Conservation (phyloP, 805 yeast species). For the Suhomyces faveliae region DNA sequence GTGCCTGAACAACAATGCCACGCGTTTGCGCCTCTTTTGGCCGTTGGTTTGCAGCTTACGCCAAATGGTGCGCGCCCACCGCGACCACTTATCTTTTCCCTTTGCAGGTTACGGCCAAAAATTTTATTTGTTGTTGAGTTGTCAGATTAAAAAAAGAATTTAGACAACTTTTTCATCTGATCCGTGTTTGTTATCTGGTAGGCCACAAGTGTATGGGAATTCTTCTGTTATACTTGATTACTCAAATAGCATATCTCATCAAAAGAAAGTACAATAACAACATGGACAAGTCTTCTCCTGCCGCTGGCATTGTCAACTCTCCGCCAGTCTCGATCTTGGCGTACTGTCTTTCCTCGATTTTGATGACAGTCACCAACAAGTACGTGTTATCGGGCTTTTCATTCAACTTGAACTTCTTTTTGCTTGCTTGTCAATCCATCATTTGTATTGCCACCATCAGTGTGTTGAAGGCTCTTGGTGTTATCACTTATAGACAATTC, state of each 20-base stretch:
- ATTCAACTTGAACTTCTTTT: constrained; percentile 80
- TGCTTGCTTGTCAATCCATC: constrained; percentile 82
- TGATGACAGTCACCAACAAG: constrained; percentile 97
- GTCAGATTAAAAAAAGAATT: background rate
- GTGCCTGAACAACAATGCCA: background rate
- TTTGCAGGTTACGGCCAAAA: background rate
- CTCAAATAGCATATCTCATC: constrained; percentile 33
- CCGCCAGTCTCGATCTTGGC: constrained; percentile 70
- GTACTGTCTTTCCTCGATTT: constrained; percentile 90
- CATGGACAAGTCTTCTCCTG: constrained; percentile 35
- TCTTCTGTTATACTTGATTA: constrained; percentile 37
- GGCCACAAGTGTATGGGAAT: constrained; percentile 34
- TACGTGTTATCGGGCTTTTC: constrained; percentile 77
- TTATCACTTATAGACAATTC: constrained; percentile 83
- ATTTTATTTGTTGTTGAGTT: constrained; percentile 1
- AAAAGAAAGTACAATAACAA: constrained; percentile 20
- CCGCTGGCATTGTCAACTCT: constrained; percentile 43
- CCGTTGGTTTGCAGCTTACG: background rate
- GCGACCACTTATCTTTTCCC: background rate
- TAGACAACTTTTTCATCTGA: background rate
- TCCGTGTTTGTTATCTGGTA: background rate
- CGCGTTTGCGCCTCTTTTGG: background rate
- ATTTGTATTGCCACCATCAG: constrained; percentile 78
- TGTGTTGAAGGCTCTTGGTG: constrained; percentile 66
- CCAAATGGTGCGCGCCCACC: background rate